phyloP scores from a whole-genome alignment of 495 filamentous ascomycete species.

The Trichoderma orchidacearum region DNA sequence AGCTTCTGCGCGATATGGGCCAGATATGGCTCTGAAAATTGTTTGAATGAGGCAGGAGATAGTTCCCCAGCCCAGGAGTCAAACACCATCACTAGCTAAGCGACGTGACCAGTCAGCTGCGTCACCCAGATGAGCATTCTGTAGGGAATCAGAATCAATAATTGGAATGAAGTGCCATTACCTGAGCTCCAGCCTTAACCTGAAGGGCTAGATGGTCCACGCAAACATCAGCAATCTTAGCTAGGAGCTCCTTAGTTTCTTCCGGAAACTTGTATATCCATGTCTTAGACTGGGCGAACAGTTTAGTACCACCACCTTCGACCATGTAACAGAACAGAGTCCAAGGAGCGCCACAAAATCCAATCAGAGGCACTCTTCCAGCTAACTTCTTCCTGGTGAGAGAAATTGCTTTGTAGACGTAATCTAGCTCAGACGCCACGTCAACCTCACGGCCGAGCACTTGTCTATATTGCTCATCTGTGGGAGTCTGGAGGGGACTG shows the following conservation, averaged over 20 bases:
- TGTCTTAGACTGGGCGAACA: slow-evolving; percentile 82
- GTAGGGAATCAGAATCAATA: background rate
- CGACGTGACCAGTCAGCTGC: background rate
- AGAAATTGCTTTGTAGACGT: slow-evolving; percentile 91
- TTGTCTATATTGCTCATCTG: slow-evolving; percentile 66
- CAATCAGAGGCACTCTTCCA: slow-evolving; percentile 81
- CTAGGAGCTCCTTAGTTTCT: slow-evolving; percentile 64
- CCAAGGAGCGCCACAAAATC: slow-evolving; percentile 98
- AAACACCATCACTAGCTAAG: slow-evolving; percentile 86
- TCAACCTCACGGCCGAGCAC: slow-evolving; percentile 68
- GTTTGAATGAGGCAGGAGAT: slow-evolving; percentile 65
- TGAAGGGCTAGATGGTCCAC: slow-evolving; percentile 89
- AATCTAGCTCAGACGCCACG: slow-evolving; percentile 69
- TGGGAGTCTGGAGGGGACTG: slow-evolving; percentile 59
- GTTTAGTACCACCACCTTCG: slow-evolving; percentile 86
- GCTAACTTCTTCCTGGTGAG: slow-evolving; percentile 77
- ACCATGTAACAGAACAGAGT: slow-evolving; percentile 98
- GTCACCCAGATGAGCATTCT: background rate
- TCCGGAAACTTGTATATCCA: slow-evolving; percentile 88
- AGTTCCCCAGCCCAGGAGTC: slow-evolving; percentile 97
- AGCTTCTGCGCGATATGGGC: slow-evolving; percentile 67
- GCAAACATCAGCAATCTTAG: slow-evolving; percentile 85
- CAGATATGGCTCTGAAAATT: slow-evolving; percentile 77
- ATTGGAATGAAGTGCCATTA: slow-evolving; percentile 12
- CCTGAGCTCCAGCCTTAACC: slow-evolving; percentile 79